Evolutionary conservation across 2,329 filamentous ascomycete genomes (phyloP), one percentile per base, ranked within the genome.

Genomic region (Monosporascus sp.): DNA sequence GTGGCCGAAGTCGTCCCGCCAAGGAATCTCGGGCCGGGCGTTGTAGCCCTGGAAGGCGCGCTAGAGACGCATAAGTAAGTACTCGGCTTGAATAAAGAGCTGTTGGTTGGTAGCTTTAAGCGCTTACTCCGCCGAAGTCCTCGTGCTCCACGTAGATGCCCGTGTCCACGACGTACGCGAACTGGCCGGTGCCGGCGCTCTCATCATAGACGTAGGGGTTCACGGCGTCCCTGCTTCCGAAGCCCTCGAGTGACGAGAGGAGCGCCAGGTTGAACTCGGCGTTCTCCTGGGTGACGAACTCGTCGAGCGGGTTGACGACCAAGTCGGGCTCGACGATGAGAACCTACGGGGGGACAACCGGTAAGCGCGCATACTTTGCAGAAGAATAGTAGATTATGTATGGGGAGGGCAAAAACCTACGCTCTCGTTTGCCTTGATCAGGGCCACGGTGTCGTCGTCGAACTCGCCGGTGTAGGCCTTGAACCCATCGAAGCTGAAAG

Each of bases 121-220:
- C 5, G 8, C 43, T 46, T 27, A 46, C 49, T 9, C 50, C 55
- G 24, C 56, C 55, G 41, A 60, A 60, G 31, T 60, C 58, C 16
- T 58, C 45, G 59, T 76, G 74, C 9, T 61, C 41, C 19, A 64
- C 65, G 20, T 64, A 61, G 48, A 77, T 70, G 49, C 74, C 74
- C 7, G 72, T 74, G 59, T 77, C 74, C 50, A 77, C 65, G 38
- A 77, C 56, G 55, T 76, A 77, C 26, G 68, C 63, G 51, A 68
- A 74, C n/a, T 54, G 58, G 26, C 59, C 62, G 40, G 56, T 51
- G 22, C 65, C 65, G 8, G 60, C 60, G 26, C 48, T 57, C 11
- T 52, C 49, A 24, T 65, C 58, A 46, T 61, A 67, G 38, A 57
- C 56, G 44, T 63, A 67, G n/a, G 22, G 22, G 24, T 46, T 59